These are phyloP conservation scores for Syzygium grande DNA, from an alignment of 345 rosid species.

Conservation along the genomic window DNA sequence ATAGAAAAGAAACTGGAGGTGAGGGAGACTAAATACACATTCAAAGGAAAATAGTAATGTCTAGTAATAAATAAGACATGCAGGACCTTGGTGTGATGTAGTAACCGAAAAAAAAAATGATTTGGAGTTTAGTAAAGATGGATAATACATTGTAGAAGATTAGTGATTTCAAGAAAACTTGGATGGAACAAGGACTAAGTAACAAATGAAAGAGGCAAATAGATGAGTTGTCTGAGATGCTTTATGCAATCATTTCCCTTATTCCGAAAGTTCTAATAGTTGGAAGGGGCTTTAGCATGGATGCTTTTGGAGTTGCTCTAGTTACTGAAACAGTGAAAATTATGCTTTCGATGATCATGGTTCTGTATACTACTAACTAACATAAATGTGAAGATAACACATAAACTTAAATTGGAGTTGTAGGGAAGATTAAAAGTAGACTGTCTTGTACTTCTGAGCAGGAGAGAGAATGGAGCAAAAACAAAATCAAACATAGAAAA, in stretches of 20 bases:
- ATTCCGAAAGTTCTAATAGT: background rate
- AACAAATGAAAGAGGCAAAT: background rate
- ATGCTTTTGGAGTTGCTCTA: too few species aligned
- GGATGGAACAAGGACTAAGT: background rate
- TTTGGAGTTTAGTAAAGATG: background rate
- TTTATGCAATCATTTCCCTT: background rate
- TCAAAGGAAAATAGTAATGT: background rate
- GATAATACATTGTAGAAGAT: background rate
- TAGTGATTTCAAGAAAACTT: background rate
- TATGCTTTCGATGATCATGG: too few species aligned
- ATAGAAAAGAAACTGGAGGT: background rate
- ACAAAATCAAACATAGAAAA: too few species aligned
- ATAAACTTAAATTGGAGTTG: too few species aligned
- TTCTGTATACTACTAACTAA: too few species aligned
- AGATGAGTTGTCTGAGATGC: background rate
- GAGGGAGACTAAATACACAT: background rate
- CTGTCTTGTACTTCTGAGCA: too few species aligned
- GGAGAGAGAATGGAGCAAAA: too few species aligned
- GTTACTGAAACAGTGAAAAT: too few species aligned
- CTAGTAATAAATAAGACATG: background rate
- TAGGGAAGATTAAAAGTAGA: too few species aligned
- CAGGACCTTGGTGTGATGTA: background rate
- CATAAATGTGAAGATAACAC: too few species aligned
- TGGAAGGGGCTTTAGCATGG: background rate
- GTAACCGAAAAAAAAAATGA: background rate